These are phyloP conservation scores for Metarhizium anisopliae DNA, from an alignment of 2,329 filamentous ascomycete species.

Conservation along the genomic window DNA sequence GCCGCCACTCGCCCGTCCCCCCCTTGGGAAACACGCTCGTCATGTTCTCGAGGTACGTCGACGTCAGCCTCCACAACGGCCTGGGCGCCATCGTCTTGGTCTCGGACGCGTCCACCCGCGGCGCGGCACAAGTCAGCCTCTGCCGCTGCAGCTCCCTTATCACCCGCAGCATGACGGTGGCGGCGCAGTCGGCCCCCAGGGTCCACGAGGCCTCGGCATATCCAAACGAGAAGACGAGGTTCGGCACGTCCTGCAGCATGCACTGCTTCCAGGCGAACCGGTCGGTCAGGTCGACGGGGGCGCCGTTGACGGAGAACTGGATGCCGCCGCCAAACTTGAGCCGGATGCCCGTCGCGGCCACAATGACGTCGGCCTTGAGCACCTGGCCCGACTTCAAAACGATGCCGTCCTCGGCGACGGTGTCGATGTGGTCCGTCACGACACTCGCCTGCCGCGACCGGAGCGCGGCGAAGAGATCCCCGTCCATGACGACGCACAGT, in stretches of 20 bases:
- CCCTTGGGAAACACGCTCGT: conserved; percentile 34
- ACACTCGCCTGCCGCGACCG: conserved; percentile 28
- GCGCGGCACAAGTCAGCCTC: conserved; percentile 32
- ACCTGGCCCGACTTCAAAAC: conserved; percentile 31
- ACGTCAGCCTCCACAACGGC: conserved; percentile 33
- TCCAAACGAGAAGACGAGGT: conserved; percentile 48
- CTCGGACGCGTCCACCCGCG: conserved; percentile 22
- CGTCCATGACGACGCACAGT: conserved; percentile 47
- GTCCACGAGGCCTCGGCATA: conserved; percentile 57
- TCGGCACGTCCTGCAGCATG: conserved; percentile 57
- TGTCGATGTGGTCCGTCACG: conserved; percentile 36
- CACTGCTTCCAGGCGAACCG: conserved; percentile 48
- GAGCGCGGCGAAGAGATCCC: conserved; percentile 35
- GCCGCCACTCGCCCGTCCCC: conserved; percentile 27
- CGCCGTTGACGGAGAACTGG: conserved; percentile 40
- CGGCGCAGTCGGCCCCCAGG: conserved; percentile 46
- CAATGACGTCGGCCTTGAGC: conserved; percentile 50
- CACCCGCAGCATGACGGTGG: conserved; percentile 38
- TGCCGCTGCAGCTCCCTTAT: conserved; percentile 37
- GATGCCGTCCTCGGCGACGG: conserved; percentile 33
- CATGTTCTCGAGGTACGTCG: conserved; percentile 41
- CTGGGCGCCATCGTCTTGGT: conserved; percentile 26
- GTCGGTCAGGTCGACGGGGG: conserved; percentile 29
- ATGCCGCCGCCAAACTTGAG: conserved; percentile 46
- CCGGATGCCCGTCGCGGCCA: conserved; percentile 56